Conservation (phyloP, 2,329 filamentous ascomycete genomes). For the Emmonsiellopsis sp. region DNA sequence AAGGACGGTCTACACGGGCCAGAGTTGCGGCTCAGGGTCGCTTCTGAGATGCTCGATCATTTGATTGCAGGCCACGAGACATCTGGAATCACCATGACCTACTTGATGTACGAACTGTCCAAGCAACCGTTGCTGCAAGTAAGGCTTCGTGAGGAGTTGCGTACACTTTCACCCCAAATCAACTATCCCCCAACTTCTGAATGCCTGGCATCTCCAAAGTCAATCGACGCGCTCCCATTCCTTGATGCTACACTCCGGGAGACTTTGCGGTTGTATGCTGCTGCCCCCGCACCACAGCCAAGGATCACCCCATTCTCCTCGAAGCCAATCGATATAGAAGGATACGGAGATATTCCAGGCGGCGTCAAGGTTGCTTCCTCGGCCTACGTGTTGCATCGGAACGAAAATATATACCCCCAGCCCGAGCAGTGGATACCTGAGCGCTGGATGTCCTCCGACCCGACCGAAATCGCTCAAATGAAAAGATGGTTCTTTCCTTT, state of each 20-base stretch:
- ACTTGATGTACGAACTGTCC: constrained; percentile 32
- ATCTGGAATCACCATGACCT: constrained; percentile 50
- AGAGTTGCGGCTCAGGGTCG: constrained; percentile 35
- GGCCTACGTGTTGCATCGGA: constrained; percentile 43
- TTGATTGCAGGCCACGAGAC: constrained; percentile 72
- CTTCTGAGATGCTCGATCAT: constrained; percentile 66
- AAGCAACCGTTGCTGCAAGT: constrained; percentile 23
- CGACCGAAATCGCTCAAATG: constrained; percentile 28
- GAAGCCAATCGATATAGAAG: constrained; percentile 16
- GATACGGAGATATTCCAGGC: constrained; percentile 27
- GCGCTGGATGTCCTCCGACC: constrained; percentile 37
- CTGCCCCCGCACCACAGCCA: constrained; percentile 53
- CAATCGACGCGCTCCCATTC: constrained; percentile 41
- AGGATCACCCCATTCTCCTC: constrained; percentile 35
- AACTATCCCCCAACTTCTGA: background rate
- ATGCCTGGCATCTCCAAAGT: constrained; percentile 17
- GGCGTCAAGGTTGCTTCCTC: constrained; percentile 36
- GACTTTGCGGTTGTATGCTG: constrained; percentile 49
- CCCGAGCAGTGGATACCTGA: constrained; percentile 38
- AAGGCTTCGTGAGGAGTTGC: constrained; percentile 27
- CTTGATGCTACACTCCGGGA: constrained; percentile 51
- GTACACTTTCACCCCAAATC: constrained; percentile 10
- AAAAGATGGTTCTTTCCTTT: constrained; percentile 41
- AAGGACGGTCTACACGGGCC: background rate
- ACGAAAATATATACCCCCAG: constrained; percentile 37